Percentiles rank a stretch among this genome's conserved stretches.
These are phyloP conservation scores for Aspergillus arachidicola DNA, from an alignment of 2,329 filamentous ascomycete genomes.

Conservation along the genomic window DNA sequence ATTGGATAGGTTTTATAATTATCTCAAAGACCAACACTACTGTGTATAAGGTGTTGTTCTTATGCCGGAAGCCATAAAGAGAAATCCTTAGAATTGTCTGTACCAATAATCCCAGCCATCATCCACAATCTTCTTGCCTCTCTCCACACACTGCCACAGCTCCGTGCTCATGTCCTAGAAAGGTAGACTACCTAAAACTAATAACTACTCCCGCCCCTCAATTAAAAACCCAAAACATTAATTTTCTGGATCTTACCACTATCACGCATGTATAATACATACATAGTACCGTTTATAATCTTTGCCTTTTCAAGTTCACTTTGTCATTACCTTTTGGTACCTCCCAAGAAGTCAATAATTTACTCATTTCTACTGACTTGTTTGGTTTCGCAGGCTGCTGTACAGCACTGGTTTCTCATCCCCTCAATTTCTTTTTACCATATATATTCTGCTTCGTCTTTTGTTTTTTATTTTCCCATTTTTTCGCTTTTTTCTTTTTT, in stretches of 20 bases:
- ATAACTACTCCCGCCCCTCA: conserved; percentile 5
- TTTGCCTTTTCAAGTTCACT: conserved; percentile 1
- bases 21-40: conserved; percentile 15
- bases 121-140: conserved; percentile 22
- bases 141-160: conserved; percentile 31
- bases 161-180: conserved; percentile 15
- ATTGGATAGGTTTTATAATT: conserved; percentile 9
- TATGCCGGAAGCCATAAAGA: conserved; percentile 30
- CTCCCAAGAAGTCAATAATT: background rate
- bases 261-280: background rate
- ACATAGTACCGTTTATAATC: conserved; percentile 13
- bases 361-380: conserved; percentile 8
- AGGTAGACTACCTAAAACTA: conserved; percentile 8
- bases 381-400: conserved; percentile 4
- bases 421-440: background rate
- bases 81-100: conserved; percentile 22
- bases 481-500: background rate
- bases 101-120: conserved; percentile 22
- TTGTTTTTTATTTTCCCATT: background rate
- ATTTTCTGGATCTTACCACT: conserved; percentile 4
- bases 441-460: background rate
- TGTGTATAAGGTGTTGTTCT: conserved; percentile 14
- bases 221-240: conserved; percentile 4
- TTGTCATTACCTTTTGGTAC: conserved; percentile 10
- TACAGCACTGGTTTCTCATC: background rate